These are phyloP conservation scores for Ogataea pilisensis DNA, from an alignment of 805 yeast species.

Conservation along the genomic window DNA sequence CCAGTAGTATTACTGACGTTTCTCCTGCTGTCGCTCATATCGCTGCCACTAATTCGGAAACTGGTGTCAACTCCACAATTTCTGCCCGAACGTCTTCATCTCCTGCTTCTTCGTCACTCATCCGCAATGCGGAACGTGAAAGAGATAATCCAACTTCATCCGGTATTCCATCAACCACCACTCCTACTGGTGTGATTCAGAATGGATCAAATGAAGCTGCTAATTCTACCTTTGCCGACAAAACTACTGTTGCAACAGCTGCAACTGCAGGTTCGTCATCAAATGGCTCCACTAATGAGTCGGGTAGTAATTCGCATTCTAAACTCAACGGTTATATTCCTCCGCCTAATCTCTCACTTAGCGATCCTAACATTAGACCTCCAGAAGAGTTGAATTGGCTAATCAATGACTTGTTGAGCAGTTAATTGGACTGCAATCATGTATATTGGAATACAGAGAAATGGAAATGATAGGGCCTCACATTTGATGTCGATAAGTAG, in stretches of 20 bases:
- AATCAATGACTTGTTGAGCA: conserved; percentile 54
- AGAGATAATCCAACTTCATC: no score
- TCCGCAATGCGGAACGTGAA: no score
- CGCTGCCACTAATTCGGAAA: no score
- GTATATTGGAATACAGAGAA: not conserved
- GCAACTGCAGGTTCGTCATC: not conserved
- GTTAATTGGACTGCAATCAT: conserved; percentile 1
- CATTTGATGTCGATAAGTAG: no score
- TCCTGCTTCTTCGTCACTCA: no score
- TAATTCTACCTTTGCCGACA: not conserved
- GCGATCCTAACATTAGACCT: conserved; percentile 32
- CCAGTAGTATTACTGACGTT: no score
- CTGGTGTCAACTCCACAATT: no score
- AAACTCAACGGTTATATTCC: conserved; percentile 6
- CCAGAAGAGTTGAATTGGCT: conserved; percentile 70
- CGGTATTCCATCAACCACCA: not conserved
- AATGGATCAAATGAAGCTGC: not conserved
- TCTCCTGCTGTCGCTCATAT: no score
- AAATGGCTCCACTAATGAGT: not conserved
- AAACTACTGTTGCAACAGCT: not conserved
- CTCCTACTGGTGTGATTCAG: not conserved
- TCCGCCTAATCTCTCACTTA: conserved; percentile 23
- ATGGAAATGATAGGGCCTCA: no score
- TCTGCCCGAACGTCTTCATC: no score
- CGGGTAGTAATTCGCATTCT: conserved; percentile 1